These are phyloP conservation scores for Cercophora scortea DNA, from an alignment of 495 filamentous ascomycete genomes.

Conservation along the genomic window DNA sequence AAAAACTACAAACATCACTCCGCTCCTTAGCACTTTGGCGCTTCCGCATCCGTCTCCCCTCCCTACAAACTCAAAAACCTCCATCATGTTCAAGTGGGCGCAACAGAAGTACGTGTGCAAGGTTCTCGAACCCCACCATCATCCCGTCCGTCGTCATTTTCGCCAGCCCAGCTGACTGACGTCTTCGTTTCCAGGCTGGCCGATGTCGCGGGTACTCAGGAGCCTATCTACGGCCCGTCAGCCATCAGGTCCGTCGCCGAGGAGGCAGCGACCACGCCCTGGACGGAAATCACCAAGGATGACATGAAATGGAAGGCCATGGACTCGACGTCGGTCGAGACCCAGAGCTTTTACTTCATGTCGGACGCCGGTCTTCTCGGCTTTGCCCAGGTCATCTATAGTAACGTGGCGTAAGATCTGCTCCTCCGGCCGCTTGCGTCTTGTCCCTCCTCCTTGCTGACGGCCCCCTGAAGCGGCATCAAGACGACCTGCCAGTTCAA, in stretches of 20 bases:
- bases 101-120: constrained; percentile 33
- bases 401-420: constrained; percentile 79
- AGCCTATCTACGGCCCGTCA: constrained; percentile 90
- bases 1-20: neutral
- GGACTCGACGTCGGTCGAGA: constrained; percentile 86
- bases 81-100: constrained; percentile 44
- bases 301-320: constrained; percentile 74
- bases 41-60: neutral
- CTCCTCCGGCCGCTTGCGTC: neutral
- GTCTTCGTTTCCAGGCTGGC: constrained; percentile 53
- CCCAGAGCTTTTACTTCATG: constrained; percentile 91
- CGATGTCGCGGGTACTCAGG: constrained; percentile 86
- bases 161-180: constrained; percentile 6
- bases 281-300: constrained; percentile 66
- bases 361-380: constrained; percentile 68
- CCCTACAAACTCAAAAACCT: constrained; percentile 1
- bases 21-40: neutral
- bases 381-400: constrained; percentile 90
- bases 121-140: constrained; percentile 6
- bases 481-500: constrained; percentile 88
- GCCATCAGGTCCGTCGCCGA: constrained; percentile 79
- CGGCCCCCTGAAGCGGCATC: constrained; percentile 56
- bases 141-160: neutral
- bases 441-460: too few species aligned
- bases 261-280: constrained; percentile 72